Evolutionary conservation across 192 early-diverging fungal genomes (phyloP), one percentile per base, ranked within the genome.

Genomic region (Thoreauomyces humboldtii): DNA sequence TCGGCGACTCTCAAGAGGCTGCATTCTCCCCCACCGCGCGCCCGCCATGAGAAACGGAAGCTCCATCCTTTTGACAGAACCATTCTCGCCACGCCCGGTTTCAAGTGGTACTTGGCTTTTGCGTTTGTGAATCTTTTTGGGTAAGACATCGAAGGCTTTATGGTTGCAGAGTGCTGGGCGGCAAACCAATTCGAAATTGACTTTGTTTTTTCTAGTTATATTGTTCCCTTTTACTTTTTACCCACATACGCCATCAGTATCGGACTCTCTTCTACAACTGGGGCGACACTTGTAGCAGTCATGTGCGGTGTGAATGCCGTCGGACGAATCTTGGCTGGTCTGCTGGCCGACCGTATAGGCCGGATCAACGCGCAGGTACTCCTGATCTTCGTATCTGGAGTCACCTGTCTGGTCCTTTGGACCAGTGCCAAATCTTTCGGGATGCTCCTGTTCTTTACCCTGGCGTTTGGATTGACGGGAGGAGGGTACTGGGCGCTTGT

Each of bases 281-380:
- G 59, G 2, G 59, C 59, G 2, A 25, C 31, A 5, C 62, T 83
- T 9, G 86, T 77, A 14, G 76, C 81, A 0, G 70, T 80, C 22
- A 85, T 88, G 76, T 84, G 81, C 35, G 88, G 77, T 27, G 69
- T 77, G 14, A 87, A 85, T 12, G 83, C 87, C 2, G 44, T 85
- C 0, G 83, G 82, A 14, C 81, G 88, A 31, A 80, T 90, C 61
- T 61, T 73, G 0, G 76, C 85, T 19, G 88, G 88, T 33, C 72
- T 81, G 22, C 53, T 85, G 24, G 84, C 86, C 0, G 81, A 82
- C 37, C 47, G 47, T 0, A 32, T 80, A 28, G 83, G 83, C 4
- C 58, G 74, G 34, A 77, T 85, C 61, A 85, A 85, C 32, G 74
- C 80, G 15, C 67, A 78, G 34, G 72, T 71, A 15, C 59, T 69